phyloP scores from a whole-genome alignment of 1,139 yeast species.

The Candida tropicalis region DNA sequence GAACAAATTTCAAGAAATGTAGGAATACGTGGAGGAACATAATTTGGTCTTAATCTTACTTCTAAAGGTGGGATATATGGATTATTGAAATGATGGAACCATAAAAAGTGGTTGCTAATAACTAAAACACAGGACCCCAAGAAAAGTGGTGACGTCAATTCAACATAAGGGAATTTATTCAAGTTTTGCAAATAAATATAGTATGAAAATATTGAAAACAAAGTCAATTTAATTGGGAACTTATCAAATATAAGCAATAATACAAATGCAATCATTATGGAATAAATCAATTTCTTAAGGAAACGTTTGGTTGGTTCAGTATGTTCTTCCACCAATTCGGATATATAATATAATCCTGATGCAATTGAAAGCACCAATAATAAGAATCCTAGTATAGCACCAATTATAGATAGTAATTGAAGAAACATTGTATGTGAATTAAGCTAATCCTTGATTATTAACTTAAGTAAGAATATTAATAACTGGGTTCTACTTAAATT shows the following conservation, averaged over 20 bases:
- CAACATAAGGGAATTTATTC: slow-evolving; percentile 80
- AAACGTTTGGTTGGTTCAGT: slow-evolving; percentile 80
- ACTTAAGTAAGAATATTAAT: neutral
- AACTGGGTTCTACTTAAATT: no score
- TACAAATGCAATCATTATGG: slow-evolving; percentile 53
- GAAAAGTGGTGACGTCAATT: slow-evolving; percentile 71
- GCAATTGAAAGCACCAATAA: slow-evolving; percentile 66
- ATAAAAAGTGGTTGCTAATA: slow-evolving; percentile 76
- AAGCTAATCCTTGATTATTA: neutral
- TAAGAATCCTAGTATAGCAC: slow-evolving; percentile 73
- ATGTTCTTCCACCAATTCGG: slow-evolving; percentile 93
- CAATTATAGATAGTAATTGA: slow-evolving; percentile 58
- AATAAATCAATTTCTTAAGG: slow-evolving; percentile 62
- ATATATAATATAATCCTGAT: slow-evolving; percentile 85
- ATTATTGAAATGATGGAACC: slow-evolving; percentile 86
- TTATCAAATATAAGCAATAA: slow-evolving; percentile 71
- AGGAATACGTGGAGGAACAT: slow-evolving; percentile 71
- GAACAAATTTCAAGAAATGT: slow-evolving; percentile 88
- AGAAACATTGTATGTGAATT: slow-evolving; percentile 33
- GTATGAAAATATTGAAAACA: slow-evolving; percentile 71
- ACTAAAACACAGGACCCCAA: slow-evolving; percentile 73
- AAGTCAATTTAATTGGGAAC: slow-evolving; percentile 69
- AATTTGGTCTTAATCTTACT: slow-evolving; percentile 56
- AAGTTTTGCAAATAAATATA: slow-evolving; percentile 75
- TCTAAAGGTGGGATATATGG: slow-evolving; percentile 62